phyloP scores from a whole-genome alignment of 2,329 filamentous ascomycete species.

The Graphiopsis chlorocephala region DNA sequence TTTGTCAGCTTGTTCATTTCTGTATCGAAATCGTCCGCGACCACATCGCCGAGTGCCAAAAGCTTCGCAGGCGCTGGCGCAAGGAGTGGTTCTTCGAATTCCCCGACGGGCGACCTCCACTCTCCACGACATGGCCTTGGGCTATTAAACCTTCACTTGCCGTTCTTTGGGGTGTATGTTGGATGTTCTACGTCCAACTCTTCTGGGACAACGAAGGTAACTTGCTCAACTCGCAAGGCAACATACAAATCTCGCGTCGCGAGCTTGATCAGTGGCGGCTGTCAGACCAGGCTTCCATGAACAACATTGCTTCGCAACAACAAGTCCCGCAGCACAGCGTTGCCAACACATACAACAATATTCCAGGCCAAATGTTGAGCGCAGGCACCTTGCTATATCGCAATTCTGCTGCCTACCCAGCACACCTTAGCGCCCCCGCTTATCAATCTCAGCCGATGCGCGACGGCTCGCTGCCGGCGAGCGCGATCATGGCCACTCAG shows the following conservation, averaged over 20 bases:
- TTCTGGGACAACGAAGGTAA: slow-evolving; percentile 19
- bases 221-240: slow-evolving; percentile 17
- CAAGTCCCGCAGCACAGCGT: background rate
- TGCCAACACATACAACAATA: background rate
- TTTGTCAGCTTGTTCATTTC: slow-evolving; percentile 20
- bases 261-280: slow-evolving; percentile 11
- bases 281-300: background rate
- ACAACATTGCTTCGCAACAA: background rate
- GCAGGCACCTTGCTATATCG: slow-evolving; percentile 14
- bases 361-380: slow-evolving; percentile 7
- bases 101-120: slow-evolving; percentile 31
- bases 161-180: slow-evolving; percentile 39
- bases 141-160: slow-evolving; percentile 35
- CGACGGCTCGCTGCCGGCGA: background rate
- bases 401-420: slow-evolving; percentile 4
- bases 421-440: slow-evolving; percentile 1
- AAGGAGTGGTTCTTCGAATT: slow-evolving; percentile 34
- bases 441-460: background rate
- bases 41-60: slow-evolving; percentile 26
- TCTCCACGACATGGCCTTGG: slow-evolving; percentile 40
- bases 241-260: slow-evolving; percentile 11
- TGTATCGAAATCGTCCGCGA: slow-evolving; percentile 21
- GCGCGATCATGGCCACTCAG: background rate
- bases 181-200: slow-evolving; percentile 33
- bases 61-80: slow-evolving; percentile 22